Percentiles rank a stretch among this genome's conserved stretches.
phyloP scores from a whole-genome alignment of 768 basidiomycete genomes.

The Pulveroboletus sp. region DNA sequence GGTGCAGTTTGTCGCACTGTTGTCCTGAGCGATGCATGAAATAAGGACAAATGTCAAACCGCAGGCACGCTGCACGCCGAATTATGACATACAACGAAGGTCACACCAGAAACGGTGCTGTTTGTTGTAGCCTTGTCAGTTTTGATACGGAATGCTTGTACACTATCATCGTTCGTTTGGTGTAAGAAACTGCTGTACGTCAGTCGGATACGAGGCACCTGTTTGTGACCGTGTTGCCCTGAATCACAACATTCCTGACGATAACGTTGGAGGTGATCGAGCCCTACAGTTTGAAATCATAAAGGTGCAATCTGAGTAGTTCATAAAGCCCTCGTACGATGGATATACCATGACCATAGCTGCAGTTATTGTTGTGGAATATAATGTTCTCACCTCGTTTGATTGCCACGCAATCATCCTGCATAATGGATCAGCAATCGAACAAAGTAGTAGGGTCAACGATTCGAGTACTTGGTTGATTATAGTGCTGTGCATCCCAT shows the following conservation, averaged over 20 bases:
- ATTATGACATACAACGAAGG: slow-evolving; percentile 40
- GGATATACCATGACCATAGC: slow-evolving; percentile 9
- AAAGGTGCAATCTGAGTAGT: neutral
- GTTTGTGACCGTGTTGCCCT: slow-evolving; percentile 52
- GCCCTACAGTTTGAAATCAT: slow-evolving; percentile 36
- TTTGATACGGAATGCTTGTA: slow-evolving; percentile 63
- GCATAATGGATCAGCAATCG: neutral
- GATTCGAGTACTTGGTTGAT: slow-evolving; percentile 20
- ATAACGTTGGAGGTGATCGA: slow-evolving; percentile 47
- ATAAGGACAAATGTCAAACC: neutral
- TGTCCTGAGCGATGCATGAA: slow-evolving; percentile 39
- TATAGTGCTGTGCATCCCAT: slow-evolving; percentile 12
- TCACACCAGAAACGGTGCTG: slow-evolving; percentile 48
- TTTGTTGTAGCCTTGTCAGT: slow-evolving; percentile 43
- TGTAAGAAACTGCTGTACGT: neutral
- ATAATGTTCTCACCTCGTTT: slow-evolving; percentile 42
- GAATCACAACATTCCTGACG: slow-evolving; percentile 48
- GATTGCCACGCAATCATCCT: slow-evolving; percentile 65
- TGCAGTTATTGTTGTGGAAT: slow-evolving; percentile 52
- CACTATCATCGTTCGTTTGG: slow-evolving; percentile 27
- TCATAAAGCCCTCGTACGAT: too few species aligned
- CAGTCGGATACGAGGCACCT: slow-evolving; percentile 34
- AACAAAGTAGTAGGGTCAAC: neutral
- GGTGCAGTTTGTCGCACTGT: slow-evolving; percentile 48
- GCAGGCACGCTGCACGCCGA: too few species aligned